Evolutionary conservation across 352 stramenopile species (phyloP), one percentile per base, ranked within the genome.

Genomic region (Thalassiosira ordinaria): DNA sequence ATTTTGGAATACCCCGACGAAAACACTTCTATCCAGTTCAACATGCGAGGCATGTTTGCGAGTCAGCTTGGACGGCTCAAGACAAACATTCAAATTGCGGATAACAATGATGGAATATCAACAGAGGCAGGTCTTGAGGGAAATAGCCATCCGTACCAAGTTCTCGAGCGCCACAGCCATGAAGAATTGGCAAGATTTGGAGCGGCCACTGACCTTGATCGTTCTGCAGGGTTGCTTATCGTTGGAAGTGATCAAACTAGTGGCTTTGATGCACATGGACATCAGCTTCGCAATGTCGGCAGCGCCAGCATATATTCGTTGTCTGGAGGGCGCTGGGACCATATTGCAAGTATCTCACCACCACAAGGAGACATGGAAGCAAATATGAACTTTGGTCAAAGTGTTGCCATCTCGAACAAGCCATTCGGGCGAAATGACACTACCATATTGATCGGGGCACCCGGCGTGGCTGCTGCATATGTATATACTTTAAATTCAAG

Each of bases 1-100:
- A 94, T 98, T 1, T 86, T 97, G 0, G 96, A 98, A 74, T 91
- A 92, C 2, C 95, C 96, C 0, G 92, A 98, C 46, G 96, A 98
- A 80, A 96, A 88, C 3, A 77, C 98, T 2, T 95, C 94, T 33
- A 80, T 98, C 31, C 91, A 96, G 1, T 82, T 98, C 13, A 97
- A 95, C 51, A 72, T 98, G 2, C 95, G 95, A 37, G 96, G 96
- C 35, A 95, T 98, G 59, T 98, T 96, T 91, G 94, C 96, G 3
- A 97, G 89, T 29, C 91, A 91, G 5, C 89, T 93, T 4, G 96
- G 96, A 11, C 78, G 92, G 41, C 88, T 98, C 1, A 97, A 94
- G 82, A 91, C 95, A 2, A 91, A 87, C 7, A 75, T 98, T n/a
- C 93, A 83, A 0, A 98, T 98, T 44, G 82, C 85, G 8, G 96